Base-by-base conservation (phyloP, 2,329 filamentous ascomycete genomes). In the Colletotrichum echinochloae region DNA sequence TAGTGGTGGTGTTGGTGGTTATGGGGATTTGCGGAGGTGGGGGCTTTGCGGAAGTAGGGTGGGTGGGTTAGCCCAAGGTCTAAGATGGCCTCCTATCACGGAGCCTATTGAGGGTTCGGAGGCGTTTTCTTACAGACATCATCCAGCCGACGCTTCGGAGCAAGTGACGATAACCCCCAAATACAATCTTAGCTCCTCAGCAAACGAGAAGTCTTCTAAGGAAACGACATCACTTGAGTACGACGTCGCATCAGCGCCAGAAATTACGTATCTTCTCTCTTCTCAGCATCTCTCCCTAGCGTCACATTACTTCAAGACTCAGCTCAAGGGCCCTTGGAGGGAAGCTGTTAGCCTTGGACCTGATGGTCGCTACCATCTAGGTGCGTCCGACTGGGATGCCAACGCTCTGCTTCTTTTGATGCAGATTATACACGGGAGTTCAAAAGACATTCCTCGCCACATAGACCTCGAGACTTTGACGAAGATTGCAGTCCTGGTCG, bases 331-430 rank as follows among this genome's bases (percentile, higher is more conserved):
- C 5, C 56, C 60, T 18, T 74, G 70, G 71, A 71, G 57, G 60
- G 70, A 74, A 60, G 56, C 37, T 14, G 20, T 20, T 5, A 16
- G 41, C 12, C 30, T 44, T 2, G 23, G 35, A 20, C 12, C 30
- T 3, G 70, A 68, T 23, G 48, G 46, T 37, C 28, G 51, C 35
- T 60, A 48, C 20, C 37, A 60, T 6, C 5, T 72, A 6, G 18
- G 49, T 14, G 60, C 71, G 68, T 41, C 12, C 3, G 61, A 48
- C 3, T 80, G 78, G 77, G 76, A 80, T 60, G 49, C 64, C 7
- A 71, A 76, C 7, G 77, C 78, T 5, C 39, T 79, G 14, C 55
- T 77, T 3, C 74, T 78, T 46, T 48, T 80, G 2, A 73, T 78
- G 26, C 64, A 75, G 39, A 75, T 79, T n/a, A 76, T 79, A 4